Evolutionary conservation across 1,284 basidiomycete genomes (phyloP).

Genomic region (Sanghuangporus sanghuang): DNA sequence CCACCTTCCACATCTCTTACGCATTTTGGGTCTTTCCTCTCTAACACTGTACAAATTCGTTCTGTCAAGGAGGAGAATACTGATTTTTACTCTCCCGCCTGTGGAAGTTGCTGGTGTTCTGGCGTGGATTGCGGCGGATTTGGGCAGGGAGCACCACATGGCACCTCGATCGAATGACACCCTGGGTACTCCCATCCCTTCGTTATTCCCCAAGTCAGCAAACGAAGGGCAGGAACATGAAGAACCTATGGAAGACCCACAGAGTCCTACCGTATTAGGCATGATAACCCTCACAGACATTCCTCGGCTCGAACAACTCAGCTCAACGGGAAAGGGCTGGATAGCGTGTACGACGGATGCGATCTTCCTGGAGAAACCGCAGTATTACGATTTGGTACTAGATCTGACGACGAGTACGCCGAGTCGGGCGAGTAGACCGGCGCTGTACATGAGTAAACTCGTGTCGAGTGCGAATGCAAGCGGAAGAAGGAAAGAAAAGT

Average conservation of each 20-base stretch:
- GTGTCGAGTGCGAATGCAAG: slow-evolving; percentile 19
- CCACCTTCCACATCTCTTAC: slow-evolving; percentile 63
- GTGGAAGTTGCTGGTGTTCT: slow-evolving; percentile 74
- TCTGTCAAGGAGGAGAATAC: slow-evolving; percentile 60
- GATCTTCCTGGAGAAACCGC: slow-evolving; percentile 72
- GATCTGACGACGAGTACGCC: slow-evolving; percentile 66
- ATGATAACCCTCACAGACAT: slow-evolving; percentile 73
- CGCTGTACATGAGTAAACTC: slow-evolving; percentile 54
- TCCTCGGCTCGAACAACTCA: slow-evolving; percentile 51
- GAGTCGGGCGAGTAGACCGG: slow-evolving; percentile 54
- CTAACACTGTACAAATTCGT: slow-evolving; percentile 75
- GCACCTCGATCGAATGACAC: slow-evolving; percentile 11
- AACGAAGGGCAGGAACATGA: neutral
- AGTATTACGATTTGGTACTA: slow-evolving; percentile 70
- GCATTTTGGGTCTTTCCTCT: slow-evolving; percentile 69
- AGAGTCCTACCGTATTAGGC: slow-evolving; percentile 63
- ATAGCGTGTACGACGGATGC: slow-evolving; percentile 82
- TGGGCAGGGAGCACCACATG: slow-evolving; percentile 57
- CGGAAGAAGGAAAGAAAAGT: slow-evolving; percentile 23
- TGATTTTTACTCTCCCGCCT: slow-evolving; percentile 72
- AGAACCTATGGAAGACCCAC: slow-evolving; percentile 23
- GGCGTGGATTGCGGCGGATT: slow-evolving; percentile 67
- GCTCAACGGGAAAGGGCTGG: slow-evolving; percentile 60
- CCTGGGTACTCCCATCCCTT: neutral
- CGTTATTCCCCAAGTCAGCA: slow-evolving; percentile 18